Percentiles rank a stretch among this genome's conserved stretches.
Evolutionary conservation across 164 flowering plant genomes (phyloP).

Genomic region (Hamamelis virginiana): DNA sequence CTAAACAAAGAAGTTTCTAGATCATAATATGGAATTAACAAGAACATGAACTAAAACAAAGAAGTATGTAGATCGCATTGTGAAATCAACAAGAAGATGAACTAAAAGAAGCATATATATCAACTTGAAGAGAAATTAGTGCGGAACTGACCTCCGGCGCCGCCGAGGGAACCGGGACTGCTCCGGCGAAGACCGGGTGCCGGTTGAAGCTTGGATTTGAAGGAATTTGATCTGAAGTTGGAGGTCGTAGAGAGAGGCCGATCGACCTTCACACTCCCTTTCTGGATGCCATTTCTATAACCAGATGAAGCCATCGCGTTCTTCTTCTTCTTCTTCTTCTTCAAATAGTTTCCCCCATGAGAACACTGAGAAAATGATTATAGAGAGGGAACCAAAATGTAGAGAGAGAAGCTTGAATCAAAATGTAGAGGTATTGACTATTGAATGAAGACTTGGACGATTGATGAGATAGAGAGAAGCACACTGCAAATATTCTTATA

Average conservation of each 20-base stretch:
- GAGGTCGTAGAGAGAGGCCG: conserved; percentile 14
- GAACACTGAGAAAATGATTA: background rate
- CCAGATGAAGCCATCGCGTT: conserved; percentile 29
- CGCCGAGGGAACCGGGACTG: conserved; percentile 28
- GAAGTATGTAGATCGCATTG: background rate
- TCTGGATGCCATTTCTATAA: conserved; percentile 31
- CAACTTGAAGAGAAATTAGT: background rate
- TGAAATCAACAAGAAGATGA: too few species aligned
- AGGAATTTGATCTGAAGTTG: conserved; percentile 34
- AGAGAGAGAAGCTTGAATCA: background rate
- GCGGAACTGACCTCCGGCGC: conserved; percentile 36
- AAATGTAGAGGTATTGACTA: background rate
- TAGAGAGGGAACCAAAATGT: too few species aligned
- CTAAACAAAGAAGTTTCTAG: too few species aligned
- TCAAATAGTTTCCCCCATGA: conserved; percentile 2
- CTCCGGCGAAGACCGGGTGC: conserved; percentile 40
- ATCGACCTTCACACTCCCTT: conserved; percentile 8
- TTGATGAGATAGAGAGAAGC: too few species aligned
- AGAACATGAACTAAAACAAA: too few species aligned
- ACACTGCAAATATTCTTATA: too few species aligned
- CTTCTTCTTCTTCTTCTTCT: too few species aligned
- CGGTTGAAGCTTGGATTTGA: conserved; percentile 36
- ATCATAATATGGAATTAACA: background rate
- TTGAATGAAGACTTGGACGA: background rate
- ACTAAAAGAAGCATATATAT: background rate